phyloP scores from a whole-genome alignment of 2,329 filamentous ascomycete genomes.

The Pseudogymnoascus sp. region DNA sequence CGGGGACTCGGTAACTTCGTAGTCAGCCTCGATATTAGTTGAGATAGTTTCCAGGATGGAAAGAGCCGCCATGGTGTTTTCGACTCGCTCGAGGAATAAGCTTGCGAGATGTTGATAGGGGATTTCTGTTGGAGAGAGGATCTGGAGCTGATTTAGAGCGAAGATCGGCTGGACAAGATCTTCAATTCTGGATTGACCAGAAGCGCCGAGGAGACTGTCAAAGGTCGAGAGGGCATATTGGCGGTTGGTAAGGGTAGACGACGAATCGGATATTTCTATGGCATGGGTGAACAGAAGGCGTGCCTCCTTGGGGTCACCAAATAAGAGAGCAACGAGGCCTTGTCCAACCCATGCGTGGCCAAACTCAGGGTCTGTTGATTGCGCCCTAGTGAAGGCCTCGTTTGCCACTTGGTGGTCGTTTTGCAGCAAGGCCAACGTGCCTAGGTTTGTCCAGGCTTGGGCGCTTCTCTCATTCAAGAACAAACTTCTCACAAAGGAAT shows the following conservation, averaged over 20 bases:
- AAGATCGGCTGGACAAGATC: slow-evolving; percentile 82
- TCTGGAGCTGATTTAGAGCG: slow-evolving; percentile 73
- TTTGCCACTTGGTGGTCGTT: slow-evolving; percentile 83
- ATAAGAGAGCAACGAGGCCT: slow-evolving; percentile 72
- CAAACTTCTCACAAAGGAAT: slow-evolving; percentile 87
- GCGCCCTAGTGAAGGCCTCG: slow-evolving; percentile 79
- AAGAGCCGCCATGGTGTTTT: slow-evolving; percentile 60
- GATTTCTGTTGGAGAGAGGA: slow-evolving; percentile 63
- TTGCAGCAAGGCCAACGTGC: slow-evolving; percentile 76
- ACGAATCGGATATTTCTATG: slow-evolving; percentile 82
- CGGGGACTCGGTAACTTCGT: slow-evolving; percentile 74
- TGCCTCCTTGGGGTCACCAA: slow-evolving; percentile 70
- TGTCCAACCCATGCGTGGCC: slow-evolving; percentile 92
- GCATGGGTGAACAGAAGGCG: slow-evolving; percentile 85
- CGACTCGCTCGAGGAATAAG: slow-evolving; percentile 74
- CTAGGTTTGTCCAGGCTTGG: slow-evolving; percentile 84
- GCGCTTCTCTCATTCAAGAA: slow-evolving; percentile 85
- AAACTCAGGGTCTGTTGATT: slow-evolving; percentile 91
- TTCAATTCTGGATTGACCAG: slow-evolving; percentile 44
- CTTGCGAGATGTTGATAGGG: slow-evolving; percentile 71
- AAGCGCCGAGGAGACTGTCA: slow-evolving; percentile 63
- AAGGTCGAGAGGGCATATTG: slow-evolving; percentile 79
- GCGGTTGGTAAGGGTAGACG: slow-evolving; percentile 63
- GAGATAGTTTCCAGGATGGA: slow-evolving; percentile 61
- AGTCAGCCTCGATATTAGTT: slow-evolving; percentile 66